Evolutionary conservation across 768 basidiomycete species (phyloP), one percentile per base, ranked within the genome.

Genomic region (Astraeus odoratus): DNA sequence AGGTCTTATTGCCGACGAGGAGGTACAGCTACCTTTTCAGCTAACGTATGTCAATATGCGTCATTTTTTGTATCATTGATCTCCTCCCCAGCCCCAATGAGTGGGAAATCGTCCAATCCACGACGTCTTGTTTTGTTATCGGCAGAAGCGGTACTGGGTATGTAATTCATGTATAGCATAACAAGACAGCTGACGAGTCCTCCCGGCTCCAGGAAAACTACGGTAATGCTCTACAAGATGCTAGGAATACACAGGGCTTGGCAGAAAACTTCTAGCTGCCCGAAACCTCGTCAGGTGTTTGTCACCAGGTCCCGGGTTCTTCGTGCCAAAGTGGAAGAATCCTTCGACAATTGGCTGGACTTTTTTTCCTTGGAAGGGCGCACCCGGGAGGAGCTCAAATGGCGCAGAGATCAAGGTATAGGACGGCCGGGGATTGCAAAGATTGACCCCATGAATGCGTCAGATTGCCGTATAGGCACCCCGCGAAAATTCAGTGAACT

Each of bases 211-310:
- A 81, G 81, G 4, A 82, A 83, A 68, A 83, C 81, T 0, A 83
- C 82, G 0, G 79, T 80, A 0, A 81, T 85, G 69, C 63, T 85
- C 4, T 80, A 77, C 65, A 83, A 81, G 57, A 82, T 85, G 72
- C 66, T 83, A 2, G 70, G 73, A 3, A 73, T 81, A 5, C 78
- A 83, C 53, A 61, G 72, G 25, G 66, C 73, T 2, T 78, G 70
- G 58, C 61, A 70, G 27, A 45, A 65, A 18, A 55, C 60, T 22
- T 59, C 58, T 8, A 63, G 59, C 12, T 55, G 64, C 20, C 51
- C 58, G 2, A 76, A 74, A 50, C 76, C 77, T 5, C 70, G 79
- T 7, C 82, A 85, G 53, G 53, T 85, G 7, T 85, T 85, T 51
- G 73, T 85, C 10, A 83, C 82, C 0, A 76, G 80, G 51, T 83